Evolutionary conservation across 768 basidiomycete genomes (phyloP).

Genomic region (Mycena kentingensis): DNA sequence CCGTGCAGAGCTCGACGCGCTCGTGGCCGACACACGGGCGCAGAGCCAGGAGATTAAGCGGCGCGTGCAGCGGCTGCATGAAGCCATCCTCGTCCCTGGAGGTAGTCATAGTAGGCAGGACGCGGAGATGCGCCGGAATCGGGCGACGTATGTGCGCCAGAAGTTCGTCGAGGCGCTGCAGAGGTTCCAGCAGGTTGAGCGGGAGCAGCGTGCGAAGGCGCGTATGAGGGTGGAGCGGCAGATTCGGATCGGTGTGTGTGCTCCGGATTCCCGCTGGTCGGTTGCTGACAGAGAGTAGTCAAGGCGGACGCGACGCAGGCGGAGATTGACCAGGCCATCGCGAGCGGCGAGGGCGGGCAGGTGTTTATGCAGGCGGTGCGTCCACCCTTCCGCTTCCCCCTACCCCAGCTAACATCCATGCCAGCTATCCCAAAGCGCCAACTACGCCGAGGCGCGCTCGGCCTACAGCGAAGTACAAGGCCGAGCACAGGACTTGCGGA

Average conservation of each 20-base stretch:
- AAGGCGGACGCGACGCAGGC: conserved; percentile 86
- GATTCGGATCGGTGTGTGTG: conserved; percentile 67
- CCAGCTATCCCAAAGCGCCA: conserved; percentile 73
- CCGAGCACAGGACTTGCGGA: conserved; percentile 81
- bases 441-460: conserved; percentile 79
- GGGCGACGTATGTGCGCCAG: conserved; percentile 54
- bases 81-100: conserved; percentile 24
- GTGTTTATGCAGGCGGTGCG: conserved; percentile 78
- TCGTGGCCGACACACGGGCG: conserved; percentile 60
- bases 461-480: conserved; percentile 89
- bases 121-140: conserved; percentile 41
- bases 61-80: conserved; percentile 59
- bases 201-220: conserved; percentile 64
- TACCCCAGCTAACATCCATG: background rate
- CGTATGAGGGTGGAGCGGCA: conserved; percentile 73
- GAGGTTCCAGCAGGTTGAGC: conserved; percentile 76
- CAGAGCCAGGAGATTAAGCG: conserved; percentile 59
- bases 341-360: conserved; percentile 64
- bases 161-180: conserved; percentile 79
- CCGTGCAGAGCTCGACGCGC: conserved; percentile 48
- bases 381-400: conserved; percentile 7
- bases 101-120: conserved; percentile 31
- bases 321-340: conserved; percentile 70
- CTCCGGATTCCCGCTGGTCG: background rate
- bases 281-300: conserved; percentile 43